phyloP scores from a whole-genome alignment of 192 early-diverging fungal species.

The Gorgonomyces haynaldii region DNA sequence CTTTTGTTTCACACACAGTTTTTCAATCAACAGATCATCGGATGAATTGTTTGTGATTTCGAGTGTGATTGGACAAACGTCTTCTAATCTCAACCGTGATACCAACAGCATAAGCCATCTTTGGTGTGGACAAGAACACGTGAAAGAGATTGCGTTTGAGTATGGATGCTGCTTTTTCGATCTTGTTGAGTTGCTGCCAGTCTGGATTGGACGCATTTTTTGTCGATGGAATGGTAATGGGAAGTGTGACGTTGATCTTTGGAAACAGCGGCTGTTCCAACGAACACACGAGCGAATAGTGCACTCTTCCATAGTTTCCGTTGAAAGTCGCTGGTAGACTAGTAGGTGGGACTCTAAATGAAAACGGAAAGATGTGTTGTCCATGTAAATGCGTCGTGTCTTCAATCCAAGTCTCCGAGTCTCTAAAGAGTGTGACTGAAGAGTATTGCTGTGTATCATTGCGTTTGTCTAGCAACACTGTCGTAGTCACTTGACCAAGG shows the following conservation, averaged over 20 bases:
- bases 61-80: constrained; percentile 14
- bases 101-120: constrained; percentile 12
- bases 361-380: constrained; percentile 19
- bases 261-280: not conserved
- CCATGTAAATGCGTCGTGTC: not conserved
- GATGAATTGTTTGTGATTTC: constrained; percentile 21
- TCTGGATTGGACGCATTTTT: constrained; percentile 12
- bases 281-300: constrained; percentile 12
- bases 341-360: constrained; percentile 20
- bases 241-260: not conserved
- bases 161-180: not conserved
- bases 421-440: not conserved
- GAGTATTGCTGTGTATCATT: not conserved
- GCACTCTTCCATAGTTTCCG: constrained; percentile 15
- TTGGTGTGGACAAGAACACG: constrained; percentile 12
- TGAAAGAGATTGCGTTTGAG: constrained; percentile 16
- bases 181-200: not conserved
- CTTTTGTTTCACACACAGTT: constrained; percentile 18
- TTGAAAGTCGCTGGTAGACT: constrained; percentile 22
- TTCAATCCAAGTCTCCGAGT: not conserved
- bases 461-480: not conserved
- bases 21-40: constrained; percentile 10
- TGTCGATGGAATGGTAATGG: constrained; percentile 17
- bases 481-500: not conserved
- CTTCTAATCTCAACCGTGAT: constrained; percentile 13